phyloP scores from a whole-genome alignment of 345 rosid species.

The Lepidium aucheri region DNA sequence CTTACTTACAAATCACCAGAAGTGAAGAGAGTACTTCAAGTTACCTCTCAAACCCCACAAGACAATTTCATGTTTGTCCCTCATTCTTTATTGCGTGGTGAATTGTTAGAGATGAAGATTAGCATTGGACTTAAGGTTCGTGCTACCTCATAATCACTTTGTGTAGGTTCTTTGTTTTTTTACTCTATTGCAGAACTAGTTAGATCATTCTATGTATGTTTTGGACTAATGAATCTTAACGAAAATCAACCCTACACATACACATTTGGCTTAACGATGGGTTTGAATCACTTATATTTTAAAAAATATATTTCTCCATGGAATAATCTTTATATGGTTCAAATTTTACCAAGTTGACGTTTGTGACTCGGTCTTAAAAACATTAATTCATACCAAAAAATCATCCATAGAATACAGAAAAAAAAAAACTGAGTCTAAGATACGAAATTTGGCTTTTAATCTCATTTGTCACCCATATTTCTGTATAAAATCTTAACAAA shows the following conservation, averaged over 20 bases:
- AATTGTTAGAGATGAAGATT: background rate
- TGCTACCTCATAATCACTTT: background rate
- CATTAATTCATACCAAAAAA: no score
- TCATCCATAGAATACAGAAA: no score
- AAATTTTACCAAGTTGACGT: no score
- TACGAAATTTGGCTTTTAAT: no score
- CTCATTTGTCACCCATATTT: no score
- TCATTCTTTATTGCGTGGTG: background rate
- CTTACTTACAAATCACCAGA: background rate
- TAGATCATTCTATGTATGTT: background rate
- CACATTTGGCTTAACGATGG: no score
- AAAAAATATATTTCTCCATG: no score
- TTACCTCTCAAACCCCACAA: background rate
- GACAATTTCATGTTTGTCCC: conserved; percentile 1
- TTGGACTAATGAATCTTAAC: background rate
- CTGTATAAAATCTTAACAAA: no score
- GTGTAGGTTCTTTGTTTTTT: background rate
- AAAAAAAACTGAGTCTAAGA: no score
- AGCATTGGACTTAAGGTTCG: background rate
- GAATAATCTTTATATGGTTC: no score
- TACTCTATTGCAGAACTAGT: background rate
- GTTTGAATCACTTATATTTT: no score
- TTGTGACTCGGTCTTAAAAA: no score
- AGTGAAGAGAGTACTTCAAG: background rate
- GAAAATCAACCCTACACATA: background rate